Conservation (phyloP, 106 monocot genomes). For the Iris macrosiphon region DNA sequence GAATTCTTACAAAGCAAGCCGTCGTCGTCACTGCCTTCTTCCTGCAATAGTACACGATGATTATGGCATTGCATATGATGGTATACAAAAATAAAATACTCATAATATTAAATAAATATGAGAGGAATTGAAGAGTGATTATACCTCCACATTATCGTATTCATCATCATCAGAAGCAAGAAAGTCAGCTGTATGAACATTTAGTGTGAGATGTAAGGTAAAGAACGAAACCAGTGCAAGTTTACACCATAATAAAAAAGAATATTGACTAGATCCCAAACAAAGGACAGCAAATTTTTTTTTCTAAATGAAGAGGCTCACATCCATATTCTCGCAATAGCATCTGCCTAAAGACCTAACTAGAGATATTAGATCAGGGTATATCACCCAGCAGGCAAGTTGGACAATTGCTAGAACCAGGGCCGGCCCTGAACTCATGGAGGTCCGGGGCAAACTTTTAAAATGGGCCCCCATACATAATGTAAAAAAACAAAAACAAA, state of each 20-base stretch:
- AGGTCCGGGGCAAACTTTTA: too few relatives aligned
- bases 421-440: too few relatives aligned
- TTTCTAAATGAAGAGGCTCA: not conserved
- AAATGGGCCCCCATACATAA: too few relatives aligned
- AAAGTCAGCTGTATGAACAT: slow-evolving; percentile 36
- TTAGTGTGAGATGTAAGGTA: too few relatives aligned
- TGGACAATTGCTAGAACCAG: too few relatives aligned
- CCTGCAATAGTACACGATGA: slow-evolving; percentile 21
- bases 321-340: not conserved
- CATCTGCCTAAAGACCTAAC: not conserved
- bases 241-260: too few relatives aligned
- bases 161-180: slow-evolving; percentile 48
- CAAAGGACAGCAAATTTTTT: not conserved
- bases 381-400: too few relatives aligned
- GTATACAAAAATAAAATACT: not conserved
- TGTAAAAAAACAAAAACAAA: too few relatives aligned
- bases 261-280: too few relatives aligned
- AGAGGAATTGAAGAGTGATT: not conserved
- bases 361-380: not conserved
- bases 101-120: too few relatives aligned
- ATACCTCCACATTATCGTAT: slow-evolving; percentile 43
- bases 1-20: slow-evolving; percentile 70
- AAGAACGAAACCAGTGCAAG: too few relatives aligned
- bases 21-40: slow-evolving; percentile 60
- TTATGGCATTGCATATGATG: not conserved